A percentile compares a stretch with the other conserved stretches of the same genome.
Conservation (phyloP, 2,329 filamentous ascomycete species). For the Penicillium sp. region DNA sequence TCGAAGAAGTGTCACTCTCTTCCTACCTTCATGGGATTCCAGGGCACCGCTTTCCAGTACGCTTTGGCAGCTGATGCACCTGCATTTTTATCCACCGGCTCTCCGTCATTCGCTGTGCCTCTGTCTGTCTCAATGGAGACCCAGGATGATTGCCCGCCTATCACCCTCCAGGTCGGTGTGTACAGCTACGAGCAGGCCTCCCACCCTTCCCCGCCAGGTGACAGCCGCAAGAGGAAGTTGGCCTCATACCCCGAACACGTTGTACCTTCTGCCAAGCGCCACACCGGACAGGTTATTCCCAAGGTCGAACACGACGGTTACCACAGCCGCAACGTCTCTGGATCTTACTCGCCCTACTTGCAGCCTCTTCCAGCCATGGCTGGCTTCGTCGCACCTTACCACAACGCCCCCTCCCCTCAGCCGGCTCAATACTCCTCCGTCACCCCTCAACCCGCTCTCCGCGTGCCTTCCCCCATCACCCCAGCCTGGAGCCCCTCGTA, state of each 20-base stretch:
- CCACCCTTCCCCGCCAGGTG: slow-evolving; percentile 41
- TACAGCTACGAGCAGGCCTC: slow-evolving; percentile 61
- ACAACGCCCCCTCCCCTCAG: slow-evolving; percentile 43
- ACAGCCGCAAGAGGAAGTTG: slow-evolving; percentile 60
- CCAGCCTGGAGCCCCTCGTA: slow-evolving; percentile 53
- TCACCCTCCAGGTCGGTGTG: slow-evolving; percentile 58
- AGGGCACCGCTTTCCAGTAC: slow-evolving; percentile 68
- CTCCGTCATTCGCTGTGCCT: slow-evolving; percentile 58
- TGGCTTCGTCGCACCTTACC: slow-evolving; percentile 42
- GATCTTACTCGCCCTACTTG: slow-evolving; percentile 53
- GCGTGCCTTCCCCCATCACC: slow-evolving; percentile 52
- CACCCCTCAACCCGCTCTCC: slow-evolving; percentile 46
- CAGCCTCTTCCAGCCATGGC: slow-evolving; percentile 50
- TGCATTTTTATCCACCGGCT: slow-evolving; percentile 59
- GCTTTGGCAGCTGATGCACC: slow-evolving; percentile 73
- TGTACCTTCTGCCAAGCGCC: slow-evolving; percentile 52
- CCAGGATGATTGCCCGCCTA: slow-evolving; percentile 53
- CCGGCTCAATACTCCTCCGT: slow-evolving; percentile 45
- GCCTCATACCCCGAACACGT: slow-evolving; percentile 52
- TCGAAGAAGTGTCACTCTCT: slow-evolving; percentile 70
- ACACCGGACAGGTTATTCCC: slow-evolving; percentile 50
- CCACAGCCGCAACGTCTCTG: slow-evolving; percentile 51
- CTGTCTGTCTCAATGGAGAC: slow-evolving; percentile 63
- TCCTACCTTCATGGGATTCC: slow-evolving; percentile 61
- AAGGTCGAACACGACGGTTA: slow-evolving; percentile 53